Conservation (phyloP, 495 filamentous ascomycete species). For the Hyaloscypha hepaticicola region DNA sequence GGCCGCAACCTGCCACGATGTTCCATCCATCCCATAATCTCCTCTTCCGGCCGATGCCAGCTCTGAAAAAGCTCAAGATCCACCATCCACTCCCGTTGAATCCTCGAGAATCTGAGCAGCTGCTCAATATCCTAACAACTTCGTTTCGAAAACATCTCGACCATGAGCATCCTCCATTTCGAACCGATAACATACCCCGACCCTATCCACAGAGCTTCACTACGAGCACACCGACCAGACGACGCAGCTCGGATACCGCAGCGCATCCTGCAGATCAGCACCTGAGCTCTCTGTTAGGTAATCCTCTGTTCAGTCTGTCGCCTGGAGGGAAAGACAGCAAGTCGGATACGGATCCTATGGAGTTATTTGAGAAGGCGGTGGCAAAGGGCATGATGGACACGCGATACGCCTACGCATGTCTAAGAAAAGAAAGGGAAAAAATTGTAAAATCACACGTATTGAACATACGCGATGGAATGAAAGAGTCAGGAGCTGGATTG, state of each 20-base stretch:
- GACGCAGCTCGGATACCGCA: slow-evolving; percentile 8
- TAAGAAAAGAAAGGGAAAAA: slow-evolving; percentile 26
- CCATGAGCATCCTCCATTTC: slow-evolving; percentile 43
- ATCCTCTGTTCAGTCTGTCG: slow-evolving; percentile 48
- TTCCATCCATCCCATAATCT: slow-evolving; percentile 23
- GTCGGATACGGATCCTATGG: slow-evolving; percentile 32
- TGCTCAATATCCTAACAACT: slow-evolving; percentile 61
- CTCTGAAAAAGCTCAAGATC: slow-evolving; percentile 44
- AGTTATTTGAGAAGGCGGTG: slow-evolving; percentile 35
- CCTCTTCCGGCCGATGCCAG: slow-evolving; percentile 20
- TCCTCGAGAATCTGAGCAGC: slow-evolving; percentile 57
- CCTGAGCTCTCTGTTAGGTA: slow-evolving; percentile 53
- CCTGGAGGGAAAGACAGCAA: not conserved
- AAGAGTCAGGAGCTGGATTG: slow-evolving; percentile 31
- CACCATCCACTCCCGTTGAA: slow-evolving; percentile 63
- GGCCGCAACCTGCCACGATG: slow-evolving; percentile 19
- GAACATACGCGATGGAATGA: slow-evolving; percentile 30
- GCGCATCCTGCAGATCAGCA: slow-evolving; percentile 45
- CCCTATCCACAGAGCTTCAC: slow-evolving; percentile 3
- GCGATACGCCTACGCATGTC: slow-evolving; percentile 17
- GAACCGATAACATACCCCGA: slow-evolving; percentile 34
- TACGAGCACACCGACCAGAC: not conserved
- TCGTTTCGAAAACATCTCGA: slow-evolving; percentile 68
- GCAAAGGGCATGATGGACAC: slow-evolving; percentile 30
- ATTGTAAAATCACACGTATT: slow-evolving; percentile 23